A percentile compares a stretch with the other conserved stretches of the same genome.
Conservation (phyloP, 305 asterid genomes). For the Ilex paraguariensis region DNA sequence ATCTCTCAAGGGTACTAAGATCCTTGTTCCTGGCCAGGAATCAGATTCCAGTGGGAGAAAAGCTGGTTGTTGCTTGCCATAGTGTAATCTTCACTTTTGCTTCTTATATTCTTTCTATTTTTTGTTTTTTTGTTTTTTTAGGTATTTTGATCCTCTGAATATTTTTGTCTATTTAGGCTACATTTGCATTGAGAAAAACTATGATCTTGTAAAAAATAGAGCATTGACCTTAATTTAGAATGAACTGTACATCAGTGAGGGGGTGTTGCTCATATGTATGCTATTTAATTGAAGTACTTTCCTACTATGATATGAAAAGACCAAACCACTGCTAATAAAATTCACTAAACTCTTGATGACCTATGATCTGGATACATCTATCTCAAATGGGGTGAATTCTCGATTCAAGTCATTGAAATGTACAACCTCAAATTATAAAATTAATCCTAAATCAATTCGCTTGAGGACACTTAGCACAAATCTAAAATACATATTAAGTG, state of each 20-base stretch:
- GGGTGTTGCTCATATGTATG: background rate
- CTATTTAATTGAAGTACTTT: background rate
- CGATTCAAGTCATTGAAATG: too few relatives aligned
- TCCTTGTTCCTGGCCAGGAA: conserved; percentile 19
- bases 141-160: background rate
- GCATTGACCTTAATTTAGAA: background rate
- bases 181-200: background rate
- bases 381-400: too few relatives aligned
- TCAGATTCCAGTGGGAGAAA: conserved; percentile 17
- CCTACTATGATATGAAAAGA: too few relatives aligned
- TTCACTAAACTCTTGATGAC: too few relatives aligned
- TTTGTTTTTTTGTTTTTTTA: too few relatives aligned
- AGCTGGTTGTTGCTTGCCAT: conserved; percentile 15
- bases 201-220: background rate
- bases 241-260: background rate
- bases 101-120: background rate
- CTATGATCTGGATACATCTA: too few relatives aligned
- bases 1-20: conserved; percentile 25
- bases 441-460: too few relatives aligned
- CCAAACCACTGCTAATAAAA: too few relatives aligned
- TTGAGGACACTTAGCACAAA: too few relatives aligned
- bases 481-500: too few relatives aligned
- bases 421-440: too few relatives aligned
- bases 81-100: background rate
- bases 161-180: background rate